Conservation (phyloP, 1,284 basidiomycete genomes). For the Butyriboletus appendiculatus region DNA sequence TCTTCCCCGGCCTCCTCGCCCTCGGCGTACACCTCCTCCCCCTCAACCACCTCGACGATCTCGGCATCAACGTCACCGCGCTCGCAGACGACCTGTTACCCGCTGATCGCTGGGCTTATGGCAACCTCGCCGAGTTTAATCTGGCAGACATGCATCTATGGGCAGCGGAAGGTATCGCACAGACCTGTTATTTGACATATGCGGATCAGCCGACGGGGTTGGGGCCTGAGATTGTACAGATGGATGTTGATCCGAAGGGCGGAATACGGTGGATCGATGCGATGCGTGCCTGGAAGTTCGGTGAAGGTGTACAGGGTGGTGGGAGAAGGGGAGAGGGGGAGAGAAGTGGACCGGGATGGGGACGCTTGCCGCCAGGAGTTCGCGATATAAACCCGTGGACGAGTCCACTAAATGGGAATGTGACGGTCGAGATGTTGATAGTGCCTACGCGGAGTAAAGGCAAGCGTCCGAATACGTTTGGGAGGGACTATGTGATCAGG, state of each 20-base stretch:
- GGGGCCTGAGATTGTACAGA: constrained; percentile 56
- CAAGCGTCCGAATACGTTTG: constrained; percentile 1
- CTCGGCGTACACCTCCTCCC: constrained; percentile 67
- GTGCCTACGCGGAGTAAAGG: constrained; percentile 1
- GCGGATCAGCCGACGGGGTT: constrained; percentile 61
- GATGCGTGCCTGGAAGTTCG: constrained; percentile 51
- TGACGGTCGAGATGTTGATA: constrained; percentile 7
- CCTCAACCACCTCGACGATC: constrained; percentile 45
- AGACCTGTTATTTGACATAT: constrained; percentile 68
- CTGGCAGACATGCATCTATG: constrained; percentile 57
- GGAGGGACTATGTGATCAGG: constrained; percentile 43
- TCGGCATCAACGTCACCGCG: constrained; percentile 44
- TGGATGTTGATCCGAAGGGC: constrained; percentile 32
- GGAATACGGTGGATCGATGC: constrained; percentile 52
- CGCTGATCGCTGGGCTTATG: constrained; percentile 35
- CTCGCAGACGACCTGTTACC: constrained; percentile 40
- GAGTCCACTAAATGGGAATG: constrained; percentile 6
- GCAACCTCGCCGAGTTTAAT: constrained; percentile 39
- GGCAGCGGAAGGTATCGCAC: constrained; percentile 69
- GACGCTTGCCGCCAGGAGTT: constrained; percentile 53
- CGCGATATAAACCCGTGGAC: constrained; percentile 35
- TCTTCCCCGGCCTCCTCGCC: constrained; percentile 73
- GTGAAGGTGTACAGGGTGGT: constrained; percentile 10
- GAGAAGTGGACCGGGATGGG: constrained; percentile 19
- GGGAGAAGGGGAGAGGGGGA: not conserved